A percentile compares a stretch with the other conserved stretches of the same genome.
Conservation (phyloP, 441 rosid species). For the Codiaeum variegatum region DNA sequence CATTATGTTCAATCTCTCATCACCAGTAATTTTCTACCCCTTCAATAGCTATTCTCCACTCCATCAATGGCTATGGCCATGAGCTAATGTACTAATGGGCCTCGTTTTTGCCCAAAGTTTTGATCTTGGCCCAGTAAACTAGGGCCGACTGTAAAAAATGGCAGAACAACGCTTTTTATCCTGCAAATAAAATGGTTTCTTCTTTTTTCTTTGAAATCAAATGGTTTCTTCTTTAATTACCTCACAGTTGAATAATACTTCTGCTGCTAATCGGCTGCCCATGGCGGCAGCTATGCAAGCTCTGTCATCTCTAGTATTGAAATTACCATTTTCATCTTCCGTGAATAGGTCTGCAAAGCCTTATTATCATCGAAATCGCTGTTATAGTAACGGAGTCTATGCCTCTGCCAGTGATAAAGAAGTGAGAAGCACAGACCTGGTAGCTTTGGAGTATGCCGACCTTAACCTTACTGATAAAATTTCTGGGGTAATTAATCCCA, state of each 20-base stretch:
- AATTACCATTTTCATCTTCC: constrained; percentile 13
- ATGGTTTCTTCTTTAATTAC: constrained; percentile 22
- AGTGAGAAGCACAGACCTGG: constrained; percentile 53
- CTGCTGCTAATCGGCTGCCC: constrained; percentile 17
- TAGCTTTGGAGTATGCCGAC: constrained; percentile 72
- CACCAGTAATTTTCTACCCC: constrained; percentile 12
- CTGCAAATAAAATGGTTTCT: constrained; percentile 16
- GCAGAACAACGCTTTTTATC: background rate
- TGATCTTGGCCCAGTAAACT: background rate
- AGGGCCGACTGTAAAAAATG: background rate
- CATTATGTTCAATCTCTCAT: constrained; percentile 10
- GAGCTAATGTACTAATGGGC: background rate
- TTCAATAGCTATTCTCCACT: background rate
- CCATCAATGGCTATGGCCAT: background rate
- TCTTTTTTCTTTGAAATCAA: background rate
- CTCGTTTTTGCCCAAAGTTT: background rate
- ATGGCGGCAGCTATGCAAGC: constrained; percentile 31
- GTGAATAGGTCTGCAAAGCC: background rate
- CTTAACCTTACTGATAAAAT: constrained; percentile 59
- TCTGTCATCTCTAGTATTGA: constrained; percentile 22
- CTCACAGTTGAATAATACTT: constrained; percentile 8
- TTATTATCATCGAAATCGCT: constrained; percentile 6
- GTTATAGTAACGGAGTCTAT: background rate
- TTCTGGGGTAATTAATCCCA: constrained; percentile 47
- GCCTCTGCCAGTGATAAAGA: constrained; percentile 25